Evolutionary conservation across 2,329 filamentous ascomycete species (phyloP), one percentile per base, ranked within the genome.

Genomic region (Aspergillus puulaauensis): DNA sequence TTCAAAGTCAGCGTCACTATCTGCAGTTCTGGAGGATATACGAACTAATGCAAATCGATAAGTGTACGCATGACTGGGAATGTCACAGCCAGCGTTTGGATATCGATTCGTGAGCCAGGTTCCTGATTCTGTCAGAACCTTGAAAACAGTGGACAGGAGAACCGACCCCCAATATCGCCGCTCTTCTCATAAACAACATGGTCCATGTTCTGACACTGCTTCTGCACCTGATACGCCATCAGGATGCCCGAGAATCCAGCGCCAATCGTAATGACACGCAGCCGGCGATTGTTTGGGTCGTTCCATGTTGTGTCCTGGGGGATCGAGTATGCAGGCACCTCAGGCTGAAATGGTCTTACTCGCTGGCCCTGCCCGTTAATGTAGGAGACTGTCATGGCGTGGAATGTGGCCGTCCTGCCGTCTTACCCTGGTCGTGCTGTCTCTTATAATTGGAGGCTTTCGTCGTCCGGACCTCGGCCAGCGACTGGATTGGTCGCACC

Each of bases 21-120:
- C 12, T 35, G 37, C 17, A n/a, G 19, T 37, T 17, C 17, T 9
- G 12, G 31, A 39, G 14, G 47, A 39, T 17, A 3, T 21, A 52
- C 50, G 5, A 12, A 52, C 50, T 6, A 52, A 19, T 19, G 50
- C 50, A 52, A 52, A 52, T 2, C 50, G 15, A 23, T 52, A 52
- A 1, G 50, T 52, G 33, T 52, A 52, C 0, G 50, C 50, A 52
- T 52, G 50, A 9, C 50, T 52, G 8, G 53, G 59, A 27, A 59
- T 31, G 8, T 61, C 56, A 21, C 57, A 60, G 4, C 60, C 59
- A 0, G 58, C 58, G 8, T 53, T 59, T 5, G 65, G 65, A 47
- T 68, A 60, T 5, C 46, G 49, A 21, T 60, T 60, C 11, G 62
- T 57, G 19, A 52, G 40, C 62, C 62, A 62, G 6, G 55, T 56